Evolutionary conservation across 73 alveolate genomes (phyloP), one percentile per base, ranked within the genome.

Genomic region (Breviolum minutum): DNA sequence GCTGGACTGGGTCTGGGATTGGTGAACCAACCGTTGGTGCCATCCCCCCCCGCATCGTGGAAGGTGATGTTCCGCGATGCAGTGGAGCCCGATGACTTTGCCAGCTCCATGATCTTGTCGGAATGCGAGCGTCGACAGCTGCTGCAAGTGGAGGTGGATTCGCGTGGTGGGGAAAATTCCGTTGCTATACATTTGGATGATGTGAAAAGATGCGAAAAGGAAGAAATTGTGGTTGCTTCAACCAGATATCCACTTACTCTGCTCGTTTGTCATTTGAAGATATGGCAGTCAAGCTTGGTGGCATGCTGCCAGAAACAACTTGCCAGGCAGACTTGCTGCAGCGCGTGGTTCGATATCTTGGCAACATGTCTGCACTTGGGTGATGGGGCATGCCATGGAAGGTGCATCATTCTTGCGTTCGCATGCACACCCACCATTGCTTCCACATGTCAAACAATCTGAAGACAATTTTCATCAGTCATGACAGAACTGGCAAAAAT

Each of bases 251-350:
- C 10, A 13, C n/a, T 13, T 71, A 13, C 27, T 12, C 7, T 7
- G 24, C 82, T 71, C 2, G 24, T 27, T 71, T 10, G 24, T 5
- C 27, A 12, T 71, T 27, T 71, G 32, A 0, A 11, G 14, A 71
- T 13, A 6, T 71, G n/a, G 11, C 0, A 8, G 17, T 71, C 22
- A 8, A 27, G n/a, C 22, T 27, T 16, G 9, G 24, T 26, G 8
- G 27, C 11, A 26, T 13, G 27, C 82, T 16, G 12, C 11, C 82
- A 8, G 27, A 0, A 71, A 11, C 26, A 7, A 24, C 11, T 82
- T 26, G 29, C 22, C 7, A 89, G 96, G 96, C 81, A 17, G 96
- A 89, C n/a, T 77, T 89, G 66, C 96, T 89, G 73, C 96, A 89
- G 6, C 96, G 96, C n/a, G 71, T 89, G 2, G 96, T 89, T 32